These are phyloP conservation scores for Metarhizium anisopliae DNA, from an alignment of 2,329 filamentous ascomycete species.

Conservation along the genomic window DNA sequence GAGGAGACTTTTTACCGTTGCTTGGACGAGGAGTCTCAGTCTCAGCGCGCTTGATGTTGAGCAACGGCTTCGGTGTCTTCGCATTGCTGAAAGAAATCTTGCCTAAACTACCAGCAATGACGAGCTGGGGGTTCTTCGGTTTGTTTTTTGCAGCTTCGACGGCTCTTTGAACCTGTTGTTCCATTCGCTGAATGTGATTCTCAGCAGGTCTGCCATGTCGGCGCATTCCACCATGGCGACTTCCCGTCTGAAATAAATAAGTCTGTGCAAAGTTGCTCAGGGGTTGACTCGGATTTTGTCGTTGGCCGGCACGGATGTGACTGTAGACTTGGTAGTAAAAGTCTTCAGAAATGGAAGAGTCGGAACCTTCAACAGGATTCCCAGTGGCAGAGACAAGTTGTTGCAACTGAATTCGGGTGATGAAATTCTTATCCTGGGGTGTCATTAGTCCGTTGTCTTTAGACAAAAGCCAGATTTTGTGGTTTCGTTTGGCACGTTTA, in stretches of 20 bases:
- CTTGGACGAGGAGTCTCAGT: conserved; percentile 47
- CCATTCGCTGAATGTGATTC: conserved; percentile 98
- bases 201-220: conserved; percentile 77
- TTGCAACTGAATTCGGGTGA: conserved; percentile 93
- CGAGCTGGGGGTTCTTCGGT: conserved; percentile 94
- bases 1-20: conserved; percentile 33
- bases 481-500: conserved; percentile 90
- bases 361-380: conserved; percentile 71
- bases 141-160: conserved; percentile 96
- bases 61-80: conserved; percentile 87
- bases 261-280: conserved; percentile 96
- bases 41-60: conserved; percentile 89
- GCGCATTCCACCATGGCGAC: conserved; percentile 64
- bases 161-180: conserved; percentile 94
- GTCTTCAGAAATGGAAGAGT: conserved; percentile 79
- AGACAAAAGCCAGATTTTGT: conserved; percentile 91
- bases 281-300: conserved; percentile 86
- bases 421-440: conserved; percentile 98
- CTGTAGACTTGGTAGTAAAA: conserved; percentile 98
- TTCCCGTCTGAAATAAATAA: conserved; percentile 91
- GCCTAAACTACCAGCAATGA: conserved; percentile 90
- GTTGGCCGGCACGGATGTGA: conserved; percentile 82
- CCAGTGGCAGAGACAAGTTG: conserved; percentile 90
- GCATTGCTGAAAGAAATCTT: conserved; percentile 99
- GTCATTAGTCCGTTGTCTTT: conserved; percentile 98